Evolutionary conservation across 495 filamentous ascomycete genomes (phyloP), one percentile per base, ranked within the genome.

Genomic region (Xylaria scruposa): DNA sequence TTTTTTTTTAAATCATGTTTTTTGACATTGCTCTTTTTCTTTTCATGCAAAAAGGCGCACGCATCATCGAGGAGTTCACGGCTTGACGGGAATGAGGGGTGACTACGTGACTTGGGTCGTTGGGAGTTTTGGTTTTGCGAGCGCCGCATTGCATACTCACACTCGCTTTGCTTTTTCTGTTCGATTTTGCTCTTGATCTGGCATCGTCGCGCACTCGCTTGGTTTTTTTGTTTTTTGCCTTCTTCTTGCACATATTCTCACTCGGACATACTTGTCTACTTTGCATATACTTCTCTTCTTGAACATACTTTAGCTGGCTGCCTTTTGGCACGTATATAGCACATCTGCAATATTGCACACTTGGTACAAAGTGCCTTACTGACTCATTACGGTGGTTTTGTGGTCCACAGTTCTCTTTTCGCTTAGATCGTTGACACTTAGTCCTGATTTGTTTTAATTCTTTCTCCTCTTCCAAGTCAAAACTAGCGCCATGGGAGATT

Each of bases 281-380:
- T 75, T 75, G 42, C 36, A 59, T n/a, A 69, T 59, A 46, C 67
- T 75, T 65, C 60, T 38, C 13, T 75, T 75, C 40, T 75, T 75
- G 70, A 58, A 73, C 53, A 76, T 74, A 40, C 76, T 74, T 65
- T 62, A 31, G 29, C 66, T 29, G n/a, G 26, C 33, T 69, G 40
- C 42, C 36, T 58, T 9, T 5, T 46, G 66, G 51, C 51, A 68
- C 19, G 49, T 58, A 53, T 58, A 59, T 59, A 60, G 36, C 49
- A 58, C 36, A 67, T 56, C 21, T 10, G 47, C 47, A 51, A 42
- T 42, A 42, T 13, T 42, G 38, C 12, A 42, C 38, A 70, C 78
- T 62, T 58, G 71, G 4, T 60, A 51, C 3, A 51, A 51, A 51
- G 17, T 51, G 7, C 47, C 15, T 7, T 19, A 17, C 47, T 7